A percentile compares a stretch with the other conserved stretches of the same genome.
Conservation (phyloP, 495 filamentous ascomycete genomes). For the Podospora bellae-mahoneyi region DNA sequence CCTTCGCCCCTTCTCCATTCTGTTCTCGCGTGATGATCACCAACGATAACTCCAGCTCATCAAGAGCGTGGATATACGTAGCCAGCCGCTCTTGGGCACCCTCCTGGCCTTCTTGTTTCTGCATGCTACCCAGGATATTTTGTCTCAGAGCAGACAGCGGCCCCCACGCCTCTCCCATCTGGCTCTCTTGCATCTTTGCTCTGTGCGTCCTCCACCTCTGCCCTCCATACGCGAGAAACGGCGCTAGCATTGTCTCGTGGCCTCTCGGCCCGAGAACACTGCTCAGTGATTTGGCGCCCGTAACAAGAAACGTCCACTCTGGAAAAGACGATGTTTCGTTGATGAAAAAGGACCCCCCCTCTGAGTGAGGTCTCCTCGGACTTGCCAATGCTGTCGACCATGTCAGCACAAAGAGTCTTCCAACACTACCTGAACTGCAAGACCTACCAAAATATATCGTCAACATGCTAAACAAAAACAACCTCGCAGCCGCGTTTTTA, state of each 20-base stretch:
- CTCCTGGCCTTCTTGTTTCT: neutral
- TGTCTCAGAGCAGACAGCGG: conserved; percentile 17
- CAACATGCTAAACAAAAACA: conserved; percentile 37
- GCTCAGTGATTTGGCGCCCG: conserved; percentile 31
- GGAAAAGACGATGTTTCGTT: conserved; percentile 27
- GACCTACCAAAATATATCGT: conserved; percentile 35
- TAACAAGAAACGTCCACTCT: conserved; percentile 37
- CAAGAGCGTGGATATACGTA: conserved; percentile 29
- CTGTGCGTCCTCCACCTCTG: conserved; percentile 24
- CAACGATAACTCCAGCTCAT: conserved; percentile 33
- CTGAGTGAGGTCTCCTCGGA: conserved; percentile 29
- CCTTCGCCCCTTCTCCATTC: conserved; percentile 10
- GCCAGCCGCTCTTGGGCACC: conserved; percentile 14
- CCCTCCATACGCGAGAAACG: conserved; percentile 31
- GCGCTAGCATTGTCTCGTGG: conserved; percentile 21
- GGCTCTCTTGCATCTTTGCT: conserved; percentile 11
- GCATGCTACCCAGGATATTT: conserved; percentile 9
- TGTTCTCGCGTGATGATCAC: conserved; percentile 6
- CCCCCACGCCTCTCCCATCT: neutral
- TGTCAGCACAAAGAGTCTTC: neutral
- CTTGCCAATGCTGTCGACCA: conserved; percentile 23
- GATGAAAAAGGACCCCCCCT: conserved; percentile 32
- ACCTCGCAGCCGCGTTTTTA: conserved; percentile 21
- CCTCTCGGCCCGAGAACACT: conserved; percentile 22
- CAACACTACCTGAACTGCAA: neutral